Evolutionary conservation across 176 grass and related monocot genomes (phyloP), one percentile per base, ranked within the genome.

Genomic region (Zizania latifolia): DNA sequence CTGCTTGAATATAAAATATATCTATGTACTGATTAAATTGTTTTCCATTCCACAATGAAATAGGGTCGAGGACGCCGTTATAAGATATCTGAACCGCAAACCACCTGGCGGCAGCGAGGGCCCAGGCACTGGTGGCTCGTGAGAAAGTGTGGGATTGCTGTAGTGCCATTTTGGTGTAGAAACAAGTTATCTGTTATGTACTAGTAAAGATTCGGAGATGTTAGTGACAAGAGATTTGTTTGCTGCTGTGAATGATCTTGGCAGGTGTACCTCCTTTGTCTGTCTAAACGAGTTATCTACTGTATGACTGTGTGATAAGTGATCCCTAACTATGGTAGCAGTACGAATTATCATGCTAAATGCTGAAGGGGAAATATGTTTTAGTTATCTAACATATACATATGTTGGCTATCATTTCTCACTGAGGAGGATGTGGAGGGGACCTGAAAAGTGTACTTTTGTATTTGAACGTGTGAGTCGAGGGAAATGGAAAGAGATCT

Each of bases 1-100:
- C 56, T 88, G 2, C 24, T 58, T 65, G 6, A 26, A 23, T 54
- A 37, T 17, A 4, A 40, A 27, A 63, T 59, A 23, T 55, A 12
- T 46, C 6, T 12, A 85, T 78, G 13, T 68, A 22, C 78, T 89
- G 30, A 92, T 17, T 24, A 74, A 62, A 59, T 82, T 31, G 78
- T 26, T 58, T 27, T 32, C 19, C 21, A 5, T 45, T 85, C 12
- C 27, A 16, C 44, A 31, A 44, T 83, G 22, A 21, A 60, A 69
- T 60, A 97, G 94, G 94, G 88, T 97, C 74, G 94, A 97, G 63
- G 94, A 97, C 54, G 94, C 94, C 34, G 94, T 93, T 59, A 97
- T 97, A 83, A 83, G 94, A 30, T 97, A 97, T 44, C 68, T 97
- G 74, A 97, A 97, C 65, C 90, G 86, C 75, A 97, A 97, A 69